Evolutionary conservation across 345 rosid species (phyloP), one percentile per base, ranked within the genome.

Genomic region (Heritiera fomes): DNA sequence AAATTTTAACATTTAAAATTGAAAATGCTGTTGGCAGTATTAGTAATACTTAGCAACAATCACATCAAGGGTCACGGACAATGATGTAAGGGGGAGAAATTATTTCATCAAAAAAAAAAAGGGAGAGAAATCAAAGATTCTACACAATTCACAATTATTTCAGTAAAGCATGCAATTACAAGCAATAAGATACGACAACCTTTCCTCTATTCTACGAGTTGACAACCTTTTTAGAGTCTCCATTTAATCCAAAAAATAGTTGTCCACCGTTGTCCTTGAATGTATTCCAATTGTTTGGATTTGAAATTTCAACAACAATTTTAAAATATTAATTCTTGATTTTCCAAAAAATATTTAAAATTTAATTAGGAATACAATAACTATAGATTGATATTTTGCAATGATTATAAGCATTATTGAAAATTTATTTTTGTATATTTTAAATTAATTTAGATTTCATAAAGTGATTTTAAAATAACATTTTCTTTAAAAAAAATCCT

Each of bases 71-170:
- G 49, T 53, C 47, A 18, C 32, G 28, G 40, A 71, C 52, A 34
- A 34, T 45, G 53, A 52, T 52, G 75, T 32, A 10, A 17, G 47
- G 38, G 38, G 0, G 63, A 38, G 28, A 72, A 72, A 53, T 63
- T n/a, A n/a, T n/a, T n/a, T n/a, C n/a, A n/a, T n/a, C n/a, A n/a
- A n/a, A n/a, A n/a, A n/a, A n/a, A n/a, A n/a, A n/a, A 10, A 17
- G 47, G 38, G 38, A 2, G 63, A 38, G 28, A 72, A 72, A 53
- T 63, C 63, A 72, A 72, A 53, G 63, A 72, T 55, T 55, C 75
- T 53, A 53, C 62, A 55, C 49, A 10, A 18, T 34, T 55, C 75
- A 20, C 75, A 72, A 72, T 72, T 34, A 18, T 72, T 53, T 15
- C 75, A 6, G 28, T 8, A 9, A 34, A 34, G 17, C 52, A 1